Evolutionary conservation across 768 basidiomycete genomes (phyloP), one percentile per base, ranked within the genome.

Genomic region (Lactarius psammicola): DNA sequence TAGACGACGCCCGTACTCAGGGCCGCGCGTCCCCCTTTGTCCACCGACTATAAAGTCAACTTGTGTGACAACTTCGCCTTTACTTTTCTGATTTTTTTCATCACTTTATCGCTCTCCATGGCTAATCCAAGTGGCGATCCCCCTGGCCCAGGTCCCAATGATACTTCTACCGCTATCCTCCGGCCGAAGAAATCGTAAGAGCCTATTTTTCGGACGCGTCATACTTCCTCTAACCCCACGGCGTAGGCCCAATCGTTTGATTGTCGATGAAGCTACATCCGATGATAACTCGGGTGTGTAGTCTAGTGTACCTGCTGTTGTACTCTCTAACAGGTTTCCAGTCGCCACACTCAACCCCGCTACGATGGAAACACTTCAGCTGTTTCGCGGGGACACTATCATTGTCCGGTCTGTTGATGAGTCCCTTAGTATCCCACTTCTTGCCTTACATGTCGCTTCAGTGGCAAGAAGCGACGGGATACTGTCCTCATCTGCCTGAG

Each of bases 331-430:
- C 55, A 7, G 6, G 36, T 42, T n/a, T n/a, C 58, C 9, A 90
- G 96, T 98, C 71, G 96, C 95, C 63, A 96, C 94, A 31, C 82
- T 98, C 44, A 94, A 96, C 81, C 95, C 97, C 56, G 88, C 88
- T 46, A 99, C 96, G 42, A 98, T 98, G 95, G 97, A 98, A 80
- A 75, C 82, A 10, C 86, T 99, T 60, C 87, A 87, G 67, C 85
- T 99, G 66, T 99, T 98, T 85, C 86, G 95, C 63, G 97, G 97
- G 23, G 97, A 99, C 76, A 98, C 96, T 18, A 89, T 97, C 76
- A 95, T 96, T 70, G 85, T 95, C 69, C 84, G 92, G 94, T 95
- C 73, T 65, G 81, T 74, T n/a, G 57, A 53, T 38, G 28, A 36
- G 5, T 15, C 0, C 62, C 20, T 60, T 44, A 56, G 18, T 34